phyloP scores from a whole-genome alignment of 106 monocot species.

The Dactylorhiza incarnata region DNA sequence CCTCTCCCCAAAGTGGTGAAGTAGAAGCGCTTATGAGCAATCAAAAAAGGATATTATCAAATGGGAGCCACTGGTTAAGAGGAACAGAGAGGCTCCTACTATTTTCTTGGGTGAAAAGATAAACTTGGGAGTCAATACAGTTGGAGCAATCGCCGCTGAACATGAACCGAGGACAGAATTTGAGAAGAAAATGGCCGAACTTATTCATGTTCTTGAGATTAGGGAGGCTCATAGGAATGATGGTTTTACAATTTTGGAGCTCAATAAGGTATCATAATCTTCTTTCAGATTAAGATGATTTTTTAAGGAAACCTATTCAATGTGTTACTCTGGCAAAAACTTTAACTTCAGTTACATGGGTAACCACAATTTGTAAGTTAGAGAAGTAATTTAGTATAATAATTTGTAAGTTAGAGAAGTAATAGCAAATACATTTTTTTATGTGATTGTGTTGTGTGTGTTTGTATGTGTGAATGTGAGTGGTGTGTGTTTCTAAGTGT shows the following conservation, averaged over 20 bases:
- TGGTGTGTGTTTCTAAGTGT: no score
- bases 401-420: no score
- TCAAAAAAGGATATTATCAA: conserved; percentile 90
- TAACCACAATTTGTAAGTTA: not conserved
- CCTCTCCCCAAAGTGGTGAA: conserved; percentile 74
- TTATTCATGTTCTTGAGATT: conserved; percentile 47
- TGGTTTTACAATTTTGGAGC: conserved; percentile 67
- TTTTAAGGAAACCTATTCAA: not conserved
- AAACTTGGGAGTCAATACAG: conserved; percentile 54
- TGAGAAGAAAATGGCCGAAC: conserved; percentile 78
- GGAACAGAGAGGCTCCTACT: conserved; percentile 83
- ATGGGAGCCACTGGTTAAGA: conserved; percentile 88
- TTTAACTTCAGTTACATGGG: not conserved
- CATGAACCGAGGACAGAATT: conserved; percentile 83
- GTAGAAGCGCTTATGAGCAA: conserved; percentile 53
- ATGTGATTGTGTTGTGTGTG: no score
- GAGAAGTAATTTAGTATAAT: no score
- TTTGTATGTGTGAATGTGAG: no score
- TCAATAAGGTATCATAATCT: conserved; percentile 59
- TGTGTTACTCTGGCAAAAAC: not conserved
- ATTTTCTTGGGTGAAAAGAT: conserved; percentile 67
- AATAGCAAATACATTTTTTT: no score
- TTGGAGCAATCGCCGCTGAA: conserved; percentile 68
- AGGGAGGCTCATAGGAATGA: conserved; percentile 72
- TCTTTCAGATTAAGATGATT: not conserved